phyloP scores from a whole-genome alignment of 768 basidiomycete genomes.

The Tulasnella sp. region DNA sequence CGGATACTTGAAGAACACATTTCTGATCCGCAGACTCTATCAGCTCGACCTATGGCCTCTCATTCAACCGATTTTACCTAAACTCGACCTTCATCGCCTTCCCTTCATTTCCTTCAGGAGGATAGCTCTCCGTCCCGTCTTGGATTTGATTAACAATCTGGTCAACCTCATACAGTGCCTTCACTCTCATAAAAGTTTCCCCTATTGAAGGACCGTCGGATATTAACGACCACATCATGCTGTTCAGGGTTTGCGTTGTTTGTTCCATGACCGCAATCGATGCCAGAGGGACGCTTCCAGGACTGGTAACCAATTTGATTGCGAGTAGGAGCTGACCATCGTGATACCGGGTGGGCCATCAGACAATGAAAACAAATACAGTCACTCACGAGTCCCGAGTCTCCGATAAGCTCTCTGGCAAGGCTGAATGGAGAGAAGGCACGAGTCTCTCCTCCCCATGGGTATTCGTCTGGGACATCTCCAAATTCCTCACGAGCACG shows the following conservation, averaged over 20 bases:
- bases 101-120: conserved; percentile 3
- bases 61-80: conserved; percentile 4
- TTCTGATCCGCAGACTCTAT: conserved; percentile 38
- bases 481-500: conserved; percentile 6
- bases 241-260: conserved; percentile 7
- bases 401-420: not conserved
- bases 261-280: conserved; percentile 10
- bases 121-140: conserved; percentile 25
- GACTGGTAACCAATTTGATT: conserved; percentile 15
- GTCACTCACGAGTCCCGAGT: conserved; percentile 17
- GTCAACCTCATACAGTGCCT: conserved; percentile 28
- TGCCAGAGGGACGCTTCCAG: conserved; percentile 1
- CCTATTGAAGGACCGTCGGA: conserved; percentile 8
- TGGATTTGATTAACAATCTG: conserved; percentile 23
- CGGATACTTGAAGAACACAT: conserved; percentile 55
- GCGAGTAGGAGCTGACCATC: conserved; percentile 11
- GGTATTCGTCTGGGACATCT: not conserved
- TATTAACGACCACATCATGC: not conserved
- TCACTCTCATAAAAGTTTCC: conserved; percentile 16
- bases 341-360: not conserved
- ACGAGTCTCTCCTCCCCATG: not conserved
- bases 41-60: not conserved
- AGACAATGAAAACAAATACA: not conserved
- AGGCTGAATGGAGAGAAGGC: not conserved
- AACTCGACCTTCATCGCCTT: conserved; percentile 31